Conservation (phyloP, 2,329 filamentous ascomycete species). For the Samsoniella hepiali region DNA sequence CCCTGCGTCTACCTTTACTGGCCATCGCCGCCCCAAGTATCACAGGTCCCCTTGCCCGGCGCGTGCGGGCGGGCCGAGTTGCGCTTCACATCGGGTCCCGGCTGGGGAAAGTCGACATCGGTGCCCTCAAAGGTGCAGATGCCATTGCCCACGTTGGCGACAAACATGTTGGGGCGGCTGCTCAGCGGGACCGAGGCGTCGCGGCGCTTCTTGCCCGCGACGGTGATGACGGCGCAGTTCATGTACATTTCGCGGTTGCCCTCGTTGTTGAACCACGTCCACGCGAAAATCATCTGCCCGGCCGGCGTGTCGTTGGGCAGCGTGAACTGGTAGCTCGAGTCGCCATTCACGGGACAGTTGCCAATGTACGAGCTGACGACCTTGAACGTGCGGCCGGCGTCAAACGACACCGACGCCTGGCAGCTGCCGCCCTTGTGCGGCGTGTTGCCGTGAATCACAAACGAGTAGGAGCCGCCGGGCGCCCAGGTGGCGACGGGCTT, state of each 20-base stretch:
- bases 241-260: slow-evolving; percentile 69
- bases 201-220: slow-evolving; percentile 29
- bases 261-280: slow-evolving; percentile 62
- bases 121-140: slow-evolving; percentile 54
- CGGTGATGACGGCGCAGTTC: slow-evolving; percentile 62
- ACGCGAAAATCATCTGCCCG: slow-evolving; percentile 54
- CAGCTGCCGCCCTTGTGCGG: slow-evolving; percentile 59
- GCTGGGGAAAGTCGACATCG: slow-evolving; percentile 60
- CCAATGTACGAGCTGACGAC: slow-evolving; percentile 42
- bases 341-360: slow-evolving; percentile 32
- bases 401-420: slow-evolving; percentile 60
- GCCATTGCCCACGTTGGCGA: slow-evolving; percentile 58
- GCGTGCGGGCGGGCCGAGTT: slow-evolving; percentile 20
- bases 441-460: slow-evolving; percentile 53
- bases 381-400: slow-evolving; percentile 56
- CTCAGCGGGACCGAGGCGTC: slow-evolving; percentile 37
- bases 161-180: slow-evolving; percentile 60
- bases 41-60: slow-evolving; percentile 12
- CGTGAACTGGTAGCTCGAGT: slow-evolving; percentile 50
- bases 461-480: slow-evolving; percentile 50
- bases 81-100: slow-evolving; percentile 51
- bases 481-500: slow-evolving; percentile 47
- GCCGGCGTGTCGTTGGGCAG: slow-evolving; percentile 50
- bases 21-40: slow-evolving; percentile 11
- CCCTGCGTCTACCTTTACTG: background rate